phyloP scores from a whole-genome alignment of 148 eudicot species.

The Oxyria digyna region DNA sequence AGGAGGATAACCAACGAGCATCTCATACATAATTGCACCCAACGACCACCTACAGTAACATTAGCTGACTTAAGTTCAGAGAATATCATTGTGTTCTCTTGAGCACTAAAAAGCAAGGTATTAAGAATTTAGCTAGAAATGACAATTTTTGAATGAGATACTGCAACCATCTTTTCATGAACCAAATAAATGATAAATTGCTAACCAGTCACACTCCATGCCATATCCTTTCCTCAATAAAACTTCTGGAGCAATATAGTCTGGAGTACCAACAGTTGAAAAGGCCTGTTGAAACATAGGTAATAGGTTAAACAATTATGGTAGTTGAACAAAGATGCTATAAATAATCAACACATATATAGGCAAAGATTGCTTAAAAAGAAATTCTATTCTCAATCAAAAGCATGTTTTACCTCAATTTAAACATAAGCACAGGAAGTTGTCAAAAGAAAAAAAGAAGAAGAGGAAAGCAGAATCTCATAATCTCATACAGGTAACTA shows the following conservation, averaged over 20 bases:
- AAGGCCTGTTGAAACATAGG: slow-evolving; percentile 53
- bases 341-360: too few species aligned
- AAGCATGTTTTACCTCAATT: too few species aligned
- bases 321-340: too few species aligned
- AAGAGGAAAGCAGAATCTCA: background rate
- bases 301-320: background rate
- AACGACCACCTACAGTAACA: slow-evolving; percentile 78
- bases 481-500: background rate
- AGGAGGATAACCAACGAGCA: slow-evolving; percentile 97
- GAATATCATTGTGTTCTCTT: background rate
- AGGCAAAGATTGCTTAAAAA: too few species aligned
- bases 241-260: slow-evolving; percentile 97
- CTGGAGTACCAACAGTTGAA: slow-evolving; percentile 98
- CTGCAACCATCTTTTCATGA: slow-evolving; percentile 1
- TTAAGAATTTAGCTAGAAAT: background rate
- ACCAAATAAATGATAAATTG: slow-evolving; percentile 1
- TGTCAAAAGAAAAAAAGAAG: background rate
- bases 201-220: slow-evolving; percentile 99
- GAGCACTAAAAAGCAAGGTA: background rate
- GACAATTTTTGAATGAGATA: background rate
- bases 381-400: too few species aligned
- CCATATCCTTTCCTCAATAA: slow-evolving; percentile 89
- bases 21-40: slow-evolving; percentile 96
- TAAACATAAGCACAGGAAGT: too few species aligned
- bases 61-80: background rate